Conservation (phyloP, 140 eudicot species). For the Anethum foeniculum region DNA sequence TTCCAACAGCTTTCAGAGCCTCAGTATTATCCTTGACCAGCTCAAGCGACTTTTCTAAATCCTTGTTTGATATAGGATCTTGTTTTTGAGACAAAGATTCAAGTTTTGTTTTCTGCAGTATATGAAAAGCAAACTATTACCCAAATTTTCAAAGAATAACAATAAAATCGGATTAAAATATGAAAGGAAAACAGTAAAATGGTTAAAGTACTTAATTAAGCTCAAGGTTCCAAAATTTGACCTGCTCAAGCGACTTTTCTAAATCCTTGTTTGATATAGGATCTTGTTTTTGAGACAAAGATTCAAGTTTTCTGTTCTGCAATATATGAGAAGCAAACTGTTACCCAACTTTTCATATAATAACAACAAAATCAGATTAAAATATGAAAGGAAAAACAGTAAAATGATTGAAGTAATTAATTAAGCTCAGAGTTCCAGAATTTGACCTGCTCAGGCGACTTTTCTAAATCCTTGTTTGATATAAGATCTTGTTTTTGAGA, state of each 20-base stretch:
- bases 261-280: no score
- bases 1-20: conserved; percentile 38
- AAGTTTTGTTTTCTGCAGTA: conserved; percentile 36
- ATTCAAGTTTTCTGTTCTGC: conserved; percentile 38
- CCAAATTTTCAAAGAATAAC: background rate
- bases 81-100: conserved; percentile 27
- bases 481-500: background rate
- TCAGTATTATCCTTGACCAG: conserved; percentile 30
- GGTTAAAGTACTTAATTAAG: no score
- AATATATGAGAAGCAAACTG: background rate
- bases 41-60: conserved; percentile 31
- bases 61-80: conserved; percentile 39
- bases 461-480: no score
- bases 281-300: conserved; percentile 31
- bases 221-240: background rate
- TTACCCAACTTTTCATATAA: background rate
- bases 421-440: no score
- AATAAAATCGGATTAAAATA: background rate
- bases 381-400: no score
- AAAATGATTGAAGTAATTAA: no score
- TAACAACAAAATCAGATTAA: background rate
- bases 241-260: no score
- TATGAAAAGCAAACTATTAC: background rate
- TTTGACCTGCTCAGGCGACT: no score
- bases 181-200: no score